These are phyloP conservation scores for Aspergillus sp. DNA, from an alignment of 2,329 filamentous ascomycete genomes.

Conservation along the genomic window DNA sequence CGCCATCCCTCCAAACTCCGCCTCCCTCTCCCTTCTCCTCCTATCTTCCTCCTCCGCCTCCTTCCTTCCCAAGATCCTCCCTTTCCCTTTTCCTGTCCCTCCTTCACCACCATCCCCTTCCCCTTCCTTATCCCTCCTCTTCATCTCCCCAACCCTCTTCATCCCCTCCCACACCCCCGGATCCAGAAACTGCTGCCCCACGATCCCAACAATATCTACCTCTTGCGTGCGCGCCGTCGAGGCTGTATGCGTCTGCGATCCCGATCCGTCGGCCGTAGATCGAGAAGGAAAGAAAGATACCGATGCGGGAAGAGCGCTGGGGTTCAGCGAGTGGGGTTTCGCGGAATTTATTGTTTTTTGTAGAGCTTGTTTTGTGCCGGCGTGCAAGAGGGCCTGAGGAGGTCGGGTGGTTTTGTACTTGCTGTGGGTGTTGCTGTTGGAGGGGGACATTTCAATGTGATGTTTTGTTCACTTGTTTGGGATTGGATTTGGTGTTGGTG, in stretches of 20 bases:
- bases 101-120: background rate
- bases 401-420: background rate
- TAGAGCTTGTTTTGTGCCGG: background rate
- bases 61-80: background rate
- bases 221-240: background rate
- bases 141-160: slow-evolving; percentile 3
- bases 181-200: slow-evolving; percentile 41
- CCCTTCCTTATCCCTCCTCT: background rate
- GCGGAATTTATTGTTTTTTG: background rate
- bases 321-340: background rate
- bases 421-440: background rate
- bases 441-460: too few relatives aligned
- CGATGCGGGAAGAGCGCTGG: background rate
- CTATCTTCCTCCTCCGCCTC: slow-evolving; percentile 20
- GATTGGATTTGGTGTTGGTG: background rate
- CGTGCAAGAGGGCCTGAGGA: background rate
- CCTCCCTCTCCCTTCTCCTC: slow-evolving; percentile 22
- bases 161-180: slow-evolving; percentile 33
- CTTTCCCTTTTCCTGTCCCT: background rate
- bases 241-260: too few relatives aligned
- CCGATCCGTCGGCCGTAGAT: too few relatives aligned
- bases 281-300: background rate
- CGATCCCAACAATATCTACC: background rate
- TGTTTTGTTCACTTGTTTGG: too few relatives aligned
- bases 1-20: slow-evolving; percentile 35